Base-by-base conservation (phyloP, 352 stramenopile genomes). In the Globisporangium acanthophoron region DNA sequence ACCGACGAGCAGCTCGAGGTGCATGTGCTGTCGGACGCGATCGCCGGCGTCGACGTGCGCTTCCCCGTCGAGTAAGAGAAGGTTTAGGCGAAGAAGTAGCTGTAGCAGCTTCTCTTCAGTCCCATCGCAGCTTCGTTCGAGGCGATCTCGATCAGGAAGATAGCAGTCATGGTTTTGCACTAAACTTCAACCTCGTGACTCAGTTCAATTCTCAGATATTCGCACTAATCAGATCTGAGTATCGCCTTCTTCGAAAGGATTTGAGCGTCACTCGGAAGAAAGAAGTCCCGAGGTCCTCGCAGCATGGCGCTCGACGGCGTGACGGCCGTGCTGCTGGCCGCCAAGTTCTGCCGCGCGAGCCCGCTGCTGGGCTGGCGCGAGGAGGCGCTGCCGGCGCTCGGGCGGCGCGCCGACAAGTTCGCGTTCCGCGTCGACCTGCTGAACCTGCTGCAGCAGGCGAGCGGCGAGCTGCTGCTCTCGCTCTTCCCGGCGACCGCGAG, bases 281-380 rank as follows among this genome's bases (percentile, higher is more conserved):
- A 47, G 43, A 20, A 21, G 13, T 21, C 0, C 41, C 3, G 16
- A 4, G 12, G 6, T 13, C 37, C 13, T 41, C 37, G 8, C 7
- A 27, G 5, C 15, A 65, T 67, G 59, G 51, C 54, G 48, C 87
- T 89, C 64, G 74, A 80, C 54, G 80, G 67, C 44, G 59, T 76
- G 56, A 66, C 76, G 46, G 80, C 83, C n/a, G 78, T 92, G 64
- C 74, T 92, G 27, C 67, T 90, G 35, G 83, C 83, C 39, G 74
- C 74, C 62, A 88, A 88, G 60, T 92, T 79, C 69, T 90, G 80
- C 64, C 67, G 71, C 46, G 69, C 80, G 35, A 82, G 80, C 54
- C 83, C 83, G 13, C 67, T 92, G 8, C 89, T 92, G 55, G 62
- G 56, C 50, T 92, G 83, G 83, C 67, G 70, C 5, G 80, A 92